Evolutionary conservation across 1,284 basidiomycete genomes (phyloP), one percentile per base, ranked within the genome.

Genomic region (Ceratobasidium sp.): DNA sequence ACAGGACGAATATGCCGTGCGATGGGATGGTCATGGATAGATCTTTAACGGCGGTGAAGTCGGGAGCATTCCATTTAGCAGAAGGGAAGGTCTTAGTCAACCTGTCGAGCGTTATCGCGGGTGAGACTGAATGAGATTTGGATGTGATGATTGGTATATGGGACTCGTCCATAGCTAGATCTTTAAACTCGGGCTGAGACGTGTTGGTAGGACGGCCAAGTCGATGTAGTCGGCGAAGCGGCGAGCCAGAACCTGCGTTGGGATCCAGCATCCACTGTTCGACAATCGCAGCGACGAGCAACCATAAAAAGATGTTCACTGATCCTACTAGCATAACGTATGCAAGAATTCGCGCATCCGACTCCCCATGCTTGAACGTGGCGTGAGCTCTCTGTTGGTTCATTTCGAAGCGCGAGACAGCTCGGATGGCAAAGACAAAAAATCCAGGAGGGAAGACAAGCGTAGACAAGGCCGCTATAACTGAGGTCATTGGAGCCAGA

Each of bases 381-480:
- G 54, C 49, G 4, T 45, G 53, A 3, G 69, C 67, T 17, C 17
- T 23, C 23, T 31, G 67, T 26, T n/a, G 39, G n/a, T 66, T 20
- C 23, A 28, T 11, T 42, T 69, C 76, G 67, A 54, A 73, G 4
- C 37, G 56, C 6, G 67, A 54, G 11, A 78, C 39, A 33, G 71
- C 66, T 17, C 49, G 47, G 45, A 78, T 68, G n/a, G 89, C 89
- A 79, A 93, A 94, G 17, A 93, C 86, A 80, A 91, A 94, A 82
- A 90, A 94, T 13, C 88, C 88, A 0, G 93, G 90, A 0, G 93
- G 93, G 81, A 94, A 93, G 47, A 94, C 82, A 67, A 95, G 81
- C 0, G 90, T 88, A 80, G 92, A 90, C 37, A 93, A 13, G 73
- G 89, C 88, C 1, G 84, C 85, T 1, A 83, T n/a, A n/a, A n/a